phyloP scores from a whole-genome alignment of 805 yeast species.

The Scheffersomyces amazonensis region DNA sequence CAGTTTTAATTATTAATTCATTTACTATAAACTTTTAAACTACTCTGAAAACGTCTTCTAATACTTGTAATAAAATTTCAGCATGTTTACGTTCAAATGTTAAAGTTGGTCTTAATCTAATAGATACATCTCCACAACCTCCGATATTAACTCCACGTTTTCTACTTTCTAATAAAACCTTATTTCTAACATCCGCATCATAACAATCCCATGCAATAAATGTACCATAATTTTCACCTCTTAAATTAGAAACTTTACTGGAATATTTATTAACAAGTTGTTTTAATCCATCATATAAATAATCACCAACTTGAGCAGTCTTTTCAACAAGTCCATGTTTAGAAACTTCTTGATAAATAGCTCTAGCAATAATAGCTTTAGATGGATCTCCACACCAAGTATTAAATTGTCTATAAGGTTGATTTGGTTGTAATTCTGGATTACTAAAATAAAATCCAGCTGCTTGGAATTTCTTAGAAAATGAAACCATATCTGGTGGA shows the following conservation, averaged over 20 bases:
- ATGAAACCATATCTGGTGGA: constrained; percentile 68
- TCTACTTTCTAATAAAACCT: constrained; percentile 44
- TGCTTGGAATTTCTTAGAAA: constrained; percentile 70
- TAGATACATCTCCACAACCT: constrained; percentile 59
- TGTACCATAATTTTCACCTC: constrained; percentile 64
- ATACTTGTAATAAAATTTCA: constrained; percentile 49
- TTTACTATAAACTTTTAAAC: too few species aligned
- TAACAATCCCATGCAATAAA: constrained; percentile 65
- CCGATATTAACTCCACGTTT: constrained; percentile 61
- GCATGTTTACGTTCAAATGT: constrained; percentile 62
- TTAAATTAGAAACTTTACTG: constrained; percentile 41
- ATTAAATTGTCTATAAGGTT: constrained; percentile 69
- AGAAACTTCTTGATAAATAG: constrained; percentile 54
- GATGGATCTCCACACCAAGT: constrained; percentile 81
- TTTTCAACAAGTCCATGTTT: constrained; percentile 48
- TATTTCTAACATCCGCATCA: constrained; percentile 41
- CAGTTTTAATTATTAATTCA: not conserved
- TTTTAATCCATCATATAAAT: constrained; percentile 45
- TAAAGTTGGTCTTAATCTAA: constrained; percentile 65
- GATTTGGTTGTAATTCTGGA: constrained; percentile 54
- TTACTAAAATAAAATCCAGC: constrained; percentile 70
- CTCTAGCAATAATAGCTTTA: constrained; percentile 59
- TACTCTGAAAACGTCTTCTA: constrained; percentile 26
- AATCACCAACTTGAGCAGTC: constrained; percentile 52
- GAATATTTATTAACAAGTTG: constrained; percentile 40